Base-by-base conservation (phyloP, 768 basidiomycete genomes). In the Boletus speciosus region DNA sequence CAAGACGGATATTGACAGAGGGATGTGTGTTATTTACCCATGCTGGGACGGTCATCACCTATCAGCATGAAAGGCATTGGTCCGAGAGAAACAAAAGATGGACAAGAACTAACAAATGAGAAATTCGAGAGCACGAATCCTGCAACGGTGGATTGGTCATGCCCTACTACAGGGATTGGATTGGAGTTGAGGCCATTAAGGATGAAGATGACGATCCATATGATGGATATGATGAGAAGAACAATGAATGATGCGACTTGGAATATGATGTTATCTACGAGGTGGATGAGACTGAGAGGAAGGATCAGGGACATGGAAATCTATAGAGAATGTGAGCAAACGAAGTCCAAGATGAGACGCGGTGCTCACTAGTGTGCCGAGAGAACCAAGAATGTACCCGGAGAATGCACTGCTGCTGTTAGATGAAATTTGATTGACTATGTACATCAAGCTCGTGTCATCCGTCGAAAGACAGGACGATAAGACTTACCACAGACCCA, bases 21-120 rank as follows among this genome's bases (percentile, higher is more conserved):
- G 64, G 50, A 35, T 63, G 64, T 12, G 49, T 61, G 27, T 65
- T 65, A 3, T 65, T 65, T 9, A 65, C 64, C 64, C 64, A 65
- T 16, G 64, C 59, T 3, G 64, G 64, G 36, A 66, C 47, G 36
- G 64, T 65, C 19, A 51, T 63, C 16, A 65, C 61, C 64, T 65
- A 14, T 40, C 3, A 7, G 23, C 35, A 39, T 16, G 25, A 45
- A 11, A 5, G 4, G 8, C 6, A 25, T 55, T 21, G 27, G 37
- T 19, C 1, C 0, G 15, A 32, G 36, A 6, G 34, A 21, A 34
- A 16, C 4, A 14, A 12, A 5, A 0, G 31, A 36, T 4, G 37
- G n/a, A 41, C 3, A 8, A 25, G 27, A 35, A 61, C 64, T 29
- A 7, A 66, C 64, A 19, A 66, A 66, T 41, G 64, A 47, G 47